These are phyloP conservation scores for Mortierella sp. DNA, from an alignment of 371 early-diverging fungal genomes.

Conservation along the genomic window DNA sequence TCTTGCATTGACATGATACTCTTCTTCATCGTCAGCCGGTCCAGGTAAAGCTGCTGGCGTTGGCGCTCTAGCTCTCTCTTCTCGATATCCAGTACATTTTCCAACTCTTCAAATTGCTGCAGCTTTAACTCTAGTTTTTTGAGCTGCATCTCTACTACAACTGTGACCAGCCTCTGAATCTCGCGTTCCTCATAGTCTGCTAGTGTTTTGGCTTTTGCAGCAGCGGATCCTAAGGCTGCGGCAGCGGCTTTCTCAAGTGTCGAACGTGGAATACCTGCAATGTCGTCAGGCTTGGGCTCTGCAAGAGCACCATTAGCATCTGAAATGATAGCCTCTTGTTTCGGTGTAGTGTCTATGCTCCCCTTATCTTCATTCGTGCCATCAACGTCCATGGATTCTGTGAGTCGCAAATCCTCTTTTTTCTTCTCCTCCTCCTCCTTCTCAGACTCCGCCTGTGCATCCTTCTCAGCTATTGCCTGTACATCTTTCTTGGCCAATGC, in stretches of 20 bases:
- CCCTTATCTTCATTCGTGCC: slow-evolving; percentile 64
- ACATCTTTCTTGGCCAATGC: slow-evolving; percentile 46
- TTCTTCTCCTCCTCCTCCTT: too few relatives aligned
- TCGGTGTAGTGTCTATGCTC: background rate
- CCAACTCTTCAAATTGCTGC: slow-evolving; percentile 92
- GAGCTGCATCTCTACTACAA: slow-evolving; percentile 86
- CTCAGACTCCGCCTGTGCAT: background rate
- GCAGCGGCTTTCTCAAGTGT: slow-evolving; percentile 72
- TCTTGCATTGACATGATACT: slow-evolving; percentile 65
- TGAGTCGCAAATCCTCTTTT: slow-evolving; percentile 2
- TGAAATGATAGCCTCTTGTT: slow-evolving; percentile 8
- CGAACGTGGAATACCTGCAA: slow-evolving; percentile 58
- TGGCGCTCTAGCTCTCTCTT: slow-evolving; percentile 84
- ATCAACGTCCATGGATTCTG: slow-evolving; percentile 14
- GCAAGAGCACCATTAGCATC: slow-evolving; percentile 2
- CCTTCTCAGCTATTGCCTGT: slow-evolving; percentile 21
- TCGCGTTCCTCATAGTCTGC: slow-evolving; percentile 62
- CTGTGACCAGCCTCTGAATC: slow-evolving; percentile 74
- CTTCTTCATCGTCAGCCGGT: slow-evolving; percentile 77
- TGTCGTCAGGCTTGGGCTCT: slow-evolving; percentile 18
- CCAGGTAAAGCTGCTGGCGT: slow-evolving; percentile 82
- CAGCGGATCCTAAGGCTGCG: slow-evolving; percentile 76
- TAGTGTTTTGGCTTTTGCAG: slow-evolving; percentile 75
- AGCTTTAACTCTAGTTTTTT: slow-evolving; percentile 92
- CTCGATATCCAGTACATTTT: slow-evolving; percentile 87